A percentile compares a stretch with the other conserved stretches of the same genome.
These are phyloP conservation scores for Colletotrichum sp. DNA, from an alignment of 2,329 filamentous ascomycete genomes.

Conservation along the genomic window DNA sequence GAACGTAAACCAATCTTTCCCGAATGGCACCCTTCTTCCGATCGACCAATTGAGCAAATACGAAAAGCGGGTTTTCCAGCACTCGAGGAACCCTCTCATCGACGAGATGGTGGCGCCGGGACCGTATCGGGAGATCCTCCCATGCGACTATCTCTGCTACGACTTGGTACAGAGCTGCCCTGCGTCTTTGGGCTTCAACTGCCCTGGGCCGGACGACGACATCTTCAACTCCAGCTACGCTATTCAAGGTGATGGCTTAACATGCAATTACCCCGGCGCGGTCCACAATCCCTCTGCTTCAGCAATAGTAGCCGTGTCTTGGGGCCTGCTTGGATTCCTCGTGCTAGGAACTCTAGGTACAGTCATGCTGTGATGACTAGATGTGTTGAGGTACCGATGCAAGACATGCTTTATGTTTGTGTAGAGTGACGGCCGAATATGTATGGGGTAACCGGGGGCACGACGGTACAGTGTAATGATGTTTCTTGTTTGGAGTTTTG, in stretches of 20 bases:
- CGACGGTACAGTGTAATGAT: background rate
- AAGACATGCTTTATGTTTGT: background rate
- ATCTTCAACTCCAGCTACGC: conserved; percentile 54
- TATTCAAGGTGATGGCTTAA: conserved; percentile 29
- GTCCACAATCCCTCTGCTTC: conserved; percentile 52
- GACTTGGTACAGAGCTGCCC: conserved; percentile 87
- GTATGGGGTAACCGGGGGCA: background rate
- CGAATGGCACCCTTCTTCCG: conserved; percentile 67
- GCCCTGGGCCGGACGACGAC: conserved; percentile 57
- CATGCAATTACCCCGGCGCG: conserved; percentile 68
- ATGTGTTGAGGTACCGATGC: background rate
- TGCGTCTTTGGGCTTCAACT: conserved; percentile 74
- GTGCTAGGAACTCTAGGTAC: background rate
- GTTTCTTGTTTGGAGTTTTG: background rate
- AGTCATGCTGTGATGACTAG: background rate
- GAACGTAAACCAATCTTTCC: conserved; percentile 73
- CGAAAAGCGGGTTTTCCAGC: conserved; percentile 47
- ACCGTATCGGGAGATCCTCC: conserved; percentile 91
- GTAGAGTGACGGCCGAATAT: conserved; percentile 7
- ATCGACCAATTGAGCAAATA: conserved; percentile 34
- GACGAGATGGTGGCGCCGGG: conserved; percentile 77
- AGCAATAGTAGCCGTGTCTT: conserved; percentile 24
- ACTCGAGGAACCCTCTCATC: conserved; percentile 75
- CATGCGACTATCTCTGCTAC: conserved; percentile 88
- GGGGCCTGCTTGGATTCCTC: conserved; percentile 21